Conservation (phyloP, 164 flowering plant genomes). For the Stephania yunnanensis region DNA sequence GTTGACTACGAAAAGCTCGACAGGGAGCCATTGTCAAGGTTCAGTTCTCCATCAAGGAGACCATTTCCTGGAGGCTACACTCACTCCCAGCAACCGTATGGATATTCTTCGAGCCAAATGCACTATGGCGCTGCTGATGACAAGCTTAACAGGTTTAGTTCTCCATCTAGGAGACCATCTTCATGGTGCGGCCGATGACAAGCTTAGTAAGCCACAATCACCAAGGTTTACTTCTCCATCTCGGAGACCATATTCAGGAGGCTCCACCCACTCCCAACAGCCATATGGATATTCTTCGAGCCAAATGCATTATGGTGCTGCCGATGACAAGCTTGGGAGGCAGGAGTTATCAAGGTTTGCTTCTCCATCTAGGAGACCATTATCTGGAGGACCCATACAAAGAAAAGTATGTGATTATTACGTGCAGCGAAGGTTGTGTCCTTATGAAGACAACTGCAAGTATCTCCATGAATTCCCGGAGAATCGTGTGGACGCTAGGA, state of each 20-base stretch:
- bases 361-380: not conserved
- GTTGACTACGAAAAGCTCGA: not conserved
- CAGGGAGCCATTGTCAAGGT: conserved; percentile 18
- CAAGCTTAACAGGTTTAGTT: not conserved
- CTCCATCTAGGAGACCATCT: too few relatives aligned
- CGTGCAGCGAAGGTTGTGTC: not conserved
- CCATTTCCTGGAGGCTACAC: not conserved
- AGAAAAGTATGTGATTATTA: not conserved
- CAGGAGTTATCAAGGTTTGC: not conserved
- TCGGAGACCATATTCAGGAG: too few relatives aligned
- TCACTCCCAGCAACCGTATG: not conserved
- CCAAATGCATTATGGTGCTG: too few relatives aligned
- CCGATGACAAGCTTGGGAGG: not conserved
- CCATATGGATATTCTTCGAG: too few relatives aligned
- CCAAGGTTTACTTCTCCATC: too few relatives aligned
- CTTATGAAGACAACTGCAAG: not conserved
- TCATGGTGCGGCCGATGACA: not conserved
- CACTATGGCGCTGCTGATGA: not conserved
- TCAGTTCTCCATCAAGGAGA: conserved; percentile 15
- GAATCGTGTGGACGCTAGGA: not conserved
- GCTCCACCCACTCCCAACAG: too few relatives aligned
- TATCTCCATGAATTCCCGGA: not conserved
- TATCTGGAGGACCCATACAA: not conserved
- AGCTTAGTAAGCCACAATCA: too few relatives aligned
- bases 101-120: not conserved